A percentile compares a stretch with the other conserved stretches of the same genome.
phyloP scores from a whole-genome alignment of 2,329 filamentous ascomycete species.

The Sporothrix schenckii region DNA sequence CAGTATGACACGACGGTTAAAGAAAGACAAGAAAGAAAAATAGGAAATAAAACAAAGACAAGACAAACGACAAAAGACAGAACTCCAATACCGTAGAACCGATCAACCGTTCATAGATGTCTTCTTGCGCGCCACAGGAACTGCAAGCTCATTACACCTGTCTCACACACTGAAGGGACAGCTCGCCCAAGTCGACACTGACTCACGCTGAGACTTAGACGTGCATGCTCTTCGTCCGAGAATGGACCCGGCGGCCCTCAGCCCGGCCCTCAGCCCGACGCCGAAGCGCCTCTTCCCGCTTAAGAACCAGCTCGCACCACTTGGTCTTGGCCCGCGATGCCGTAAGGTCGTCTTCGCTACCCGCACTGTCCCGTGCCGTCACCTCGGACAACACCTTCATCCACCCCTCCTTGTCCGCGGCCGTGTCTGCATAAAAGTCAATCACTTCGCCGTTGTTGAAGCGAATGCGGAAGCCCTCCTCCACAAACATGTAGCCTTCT shows the following conservation, averaged over 20 bases:
- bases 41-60: conserved; percentile 32
- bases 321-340: conserved; percentile 54
- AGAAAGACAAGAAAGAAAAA: conserved; percentile 32
- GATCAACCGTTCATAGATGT: conserved; percentile 25
- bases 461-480: conserved; percentile 97
- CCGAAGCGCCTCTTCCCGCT: conserved; percentile 63
- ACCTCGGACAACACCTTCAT: conserved; percentile 83
- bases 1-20: conserved; percentile 22
- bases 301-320: conserved; percentile 70
- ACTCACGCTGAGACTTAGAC: conserved; percentile 49
- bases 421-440: conserved; percentile 94
- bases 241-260: conserved; percentile 51
- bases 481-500: conserved; percentile 99
- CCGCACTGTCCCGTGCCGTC: conserved; percentile 56
- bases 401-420: conserved; percentile 88
- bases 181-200: conserved; percentile 14
- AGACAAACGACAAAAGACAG: conserved; percentile 30
- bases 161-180: neutral
- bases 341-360: conserved; percentile 49
- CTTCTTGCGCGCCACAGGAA: neutral
- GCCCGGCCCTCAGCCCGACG: conserved; percentile 53
- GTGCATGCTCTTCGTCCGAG: conserved; percentile 62
- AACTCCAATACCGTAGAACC: conserved; percentile 31
- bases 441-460: conserved; percentile 99
- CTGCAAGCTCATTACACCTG: neutral